Base-by-base conservation (phyloP, 169 alveolate species). In the Babesia sp. region DNA sequence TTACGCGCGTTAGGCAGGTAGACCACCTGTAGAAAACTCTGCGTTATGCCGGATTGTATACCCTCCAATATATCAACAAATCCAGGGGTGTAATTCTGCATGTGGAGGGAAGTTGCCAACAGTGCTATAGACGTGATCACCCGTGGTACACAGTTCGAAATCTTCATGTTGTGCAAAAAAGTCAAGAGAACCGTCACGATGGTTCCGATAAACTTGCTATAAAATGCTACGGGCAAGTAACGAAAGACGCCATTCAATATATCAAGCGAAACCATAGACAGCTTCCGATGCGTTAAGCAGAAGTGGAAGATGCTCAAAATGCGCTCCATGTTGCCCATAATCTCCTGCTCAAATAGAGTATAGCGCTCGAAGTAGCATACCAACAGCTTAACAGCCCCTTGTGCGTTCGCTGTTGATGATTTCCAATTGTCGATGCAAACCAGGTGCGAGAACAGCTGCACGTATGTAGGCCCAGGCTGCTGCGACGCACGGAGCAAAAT, bases 211-310 rank as follows among this genome's bases (percentile, higher is more conserved):
- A 86, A 91, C 42, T 85, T 73, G 51, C 80, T 55, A 55, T 91
- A 91, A 51, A 74, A 81, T 36, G 66, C 69, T 29, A 87, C 55
- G 8, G 95, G 95, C 42, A 91, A 72, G 61, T 84, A 83, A 0
- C 92, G 74, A 22, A 91, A 68, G 8, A 90, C 82, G 37, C 89
- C 93, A 39, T 90, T 69, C 18, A 91, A 67, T 8, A 91, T 72
- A 42, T 91, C 95, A 53, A 91, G 84, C 7, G 95, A 73, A n/a
- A 86, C 86, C 18, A 77, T 60, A 14, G 90, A 87, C 18, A 91
- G 71, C 68, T 85, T 91, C 64, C 92, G 70, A 61, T 91, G 94
- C 12, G 92, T 81, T 39, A 91, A 72, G 63, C 95, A 91, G 57
- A 85, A 91, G 53, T 91, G 95, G 61, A 88, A 91, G 26, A 90